phyloP scores from a whole-genome alignment of 768 basidiomycete genomes.

The Leccinum sublutescens region DNA sequence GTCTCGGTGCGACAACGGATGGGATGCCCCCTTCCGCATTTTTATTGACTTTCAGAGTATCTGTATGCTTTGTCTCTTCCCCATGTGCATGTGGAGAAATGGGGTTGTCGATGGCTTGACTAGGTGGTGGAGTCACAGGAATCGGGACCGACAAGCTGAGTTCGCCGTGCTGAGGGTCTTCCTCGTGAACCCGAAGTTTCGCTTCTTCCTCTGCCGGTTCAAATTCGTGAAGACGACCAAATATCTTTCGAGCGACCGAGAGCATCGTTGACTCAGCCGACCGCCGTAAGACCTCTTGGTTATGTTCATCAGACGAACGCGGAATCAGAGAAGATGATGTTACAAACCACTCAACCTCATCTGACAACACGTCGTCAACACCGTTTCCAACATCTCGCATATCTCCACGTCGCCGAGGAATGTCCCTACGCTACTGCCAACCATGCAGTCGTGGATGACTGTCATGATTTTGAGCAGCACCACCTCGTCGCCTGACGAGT shows the following conservation, averaged over 20 bases:
- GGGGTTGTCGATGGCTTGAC: constrained; percentile 15
- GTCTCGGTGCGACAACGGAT: constrained; percentile 16
- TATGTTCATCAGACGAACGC: constrained; percentile 16
- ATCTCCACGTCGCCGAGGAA: constrained; percentile 88
- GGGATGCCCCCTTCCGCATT: constrained; percentile 36
- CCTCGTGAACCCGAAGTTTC: constrained; percentile 51
- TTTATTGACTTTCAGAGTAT: background rate
- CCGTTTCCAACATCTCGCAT: constrained; percentile 98
- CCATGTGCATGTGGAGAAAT: constrained; percentile 8
- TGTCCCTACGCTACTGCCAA: constrained; percentile 59
- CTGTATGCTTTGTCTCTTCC: constrained; percentile 8
- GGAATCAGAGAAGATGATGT: constrained; percentile 3
- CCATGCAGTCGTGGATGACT: constrained; percentile 83
- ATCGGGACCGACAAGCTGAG: constrained; percentile 59
- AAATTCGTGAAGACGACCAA: constrained; percentile 65
- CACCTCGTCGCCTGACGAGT: constrained; percentile 96
- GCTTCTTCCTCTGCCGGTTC: constrained; percentile 68
- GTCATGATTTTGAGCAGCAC: constrained; percentile 90
- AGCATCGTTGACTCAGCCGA: constrained; percentile 92
- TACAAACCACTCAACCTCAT: constrained; percentile 90
- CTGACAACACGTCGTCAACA: constrained; percentile 94
- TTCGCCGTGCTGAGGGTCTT: constrained; percentile 54
- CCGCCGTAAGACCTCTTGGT: constrained; percentile 77
- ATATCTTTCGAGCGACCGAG: constrained; percentile 77
- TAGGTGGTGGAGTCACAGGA: constrained; percentile 26